These are phyloP conservation scores for Neurospora hispaniola DNA, from an alignment of 495 filamentous ascomycete species.

Conservation along the genomic window DNA sequence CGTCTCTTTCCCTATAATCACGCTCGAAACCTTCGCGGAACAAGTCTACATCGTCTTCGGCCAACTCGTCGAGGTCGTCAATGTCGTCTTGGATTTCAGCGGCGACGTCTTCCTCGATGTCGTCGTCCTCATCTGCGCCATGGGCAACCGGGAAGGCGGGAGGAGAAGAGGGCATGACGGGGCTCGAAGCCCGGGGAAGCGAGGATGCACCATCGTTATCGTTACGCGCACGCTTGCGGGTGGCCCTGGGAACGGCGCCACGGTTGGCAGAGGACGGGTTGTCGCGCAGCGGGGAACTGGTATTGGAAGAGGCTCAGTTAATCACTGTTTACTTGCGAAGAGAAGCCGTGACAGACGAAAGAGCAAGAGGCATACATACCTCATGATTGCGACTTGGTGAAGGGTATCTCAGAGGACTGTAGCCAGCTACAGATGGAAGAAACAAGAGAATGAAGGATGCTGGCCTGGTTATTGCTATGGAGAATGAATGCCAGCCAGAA, in stretches of 20 bases:
- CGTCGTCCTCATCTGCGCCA: constrained; percentile 60
- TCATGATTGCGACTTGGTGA: constrained; percentile 22
- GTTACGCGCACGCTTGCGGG: constrained; percentile 71
- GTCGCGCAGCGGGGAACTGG: constrained; percentile 68
- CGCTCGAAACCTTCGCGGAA: constrained; percentile 83
- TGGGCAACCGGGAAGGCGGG: constrained; percentile 43
- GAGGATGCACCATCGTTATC: constrained; percentile 61
- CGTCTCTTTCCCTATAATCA: constrained; percentile 60
- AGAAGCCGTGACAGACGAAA: not conserved
- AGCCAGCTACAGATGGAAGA: not conserved
- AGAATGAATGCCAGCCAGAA: not conserved
- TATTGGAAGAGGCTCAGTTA: not conserved
- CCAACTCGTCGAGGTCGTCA: constrained; percentile 92
- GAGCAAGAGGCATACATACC: constrained; percentile 21
- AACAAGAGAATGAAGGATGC: constrained; percentile 2
- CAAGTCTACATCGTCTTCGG: constrained; percentile 93
- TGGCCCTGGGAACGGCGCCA: constrained; percentile 46
- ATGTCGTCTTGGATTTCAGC: constrained; percentile 61
- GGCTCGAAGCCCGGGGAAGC: constrained; percentile 49
- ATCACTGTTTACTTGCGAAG: not conserved
- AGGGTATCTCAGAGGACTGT: not conserved
- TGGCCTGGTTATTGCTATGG: constrained; percentile 1
- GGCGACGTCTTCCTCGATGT: constrained; percentile 24
- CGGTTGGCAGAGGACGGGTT: constrained; percentile 84
- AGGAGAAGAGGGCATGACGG: constrained; percentile 38